Evolutionary conservation across 2,329 filamentous ascomycete genomes (phyloP).

Genomic region (Penicillium sp.): DNA sequence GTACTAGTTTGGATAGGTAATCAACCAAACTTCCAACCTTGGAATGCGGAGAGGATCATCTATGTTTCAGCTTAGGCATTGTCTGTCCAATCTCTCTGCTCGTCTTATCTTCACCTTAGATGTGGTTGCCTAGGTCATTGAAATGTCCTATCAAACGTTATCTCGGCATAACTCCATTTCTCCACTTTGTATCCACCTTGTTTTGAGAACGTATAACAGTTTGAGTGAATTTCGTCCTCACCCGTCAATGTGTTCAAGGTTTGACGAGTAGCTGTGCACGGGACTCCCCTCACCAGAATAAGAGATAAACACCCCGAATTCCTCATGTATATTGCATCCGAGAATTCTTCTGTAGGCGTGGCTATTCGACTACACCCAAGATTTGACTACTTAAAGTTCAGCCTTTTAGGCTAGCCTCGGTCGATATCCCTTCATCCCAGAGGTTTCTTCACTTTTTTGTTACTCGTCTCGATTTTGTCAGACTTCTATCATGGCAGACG

Average conservation of each 20-base stretch:
- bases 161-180: neutral
- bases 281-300: neutral
- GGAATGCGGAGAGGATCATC: neutral
- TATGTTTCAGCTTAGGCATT: neutral
- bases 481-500: slow-evolving; percentile 4
- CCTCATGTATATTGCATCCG: neutral
- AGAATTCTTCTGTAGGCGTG: neutral
- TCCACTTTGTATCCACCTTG: neutral
- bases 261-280: neutral
- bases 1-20: neutral
- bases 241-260: neutral
- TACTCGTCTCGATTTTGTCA: neutral
- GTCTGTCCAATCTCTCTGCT: neutral
- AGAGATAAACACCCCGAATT: neutral
- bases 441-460: too few species aligned
- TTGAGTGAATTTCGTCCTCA: neutral
- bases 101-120: neutral
- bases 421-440: neutral
- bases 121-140: neutral
- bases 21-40: neutral
- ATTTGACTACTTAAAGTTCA: neutral
- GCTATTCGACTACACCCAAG: neutral
- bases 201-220: neutral
- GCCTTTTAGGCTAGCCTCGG: neutral
- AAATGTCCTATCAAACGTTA: neutral